Evolutionary conservation across 805 yeast genomes (phyloP).

Genomic region (Starmerella etchellsii): DNA sequence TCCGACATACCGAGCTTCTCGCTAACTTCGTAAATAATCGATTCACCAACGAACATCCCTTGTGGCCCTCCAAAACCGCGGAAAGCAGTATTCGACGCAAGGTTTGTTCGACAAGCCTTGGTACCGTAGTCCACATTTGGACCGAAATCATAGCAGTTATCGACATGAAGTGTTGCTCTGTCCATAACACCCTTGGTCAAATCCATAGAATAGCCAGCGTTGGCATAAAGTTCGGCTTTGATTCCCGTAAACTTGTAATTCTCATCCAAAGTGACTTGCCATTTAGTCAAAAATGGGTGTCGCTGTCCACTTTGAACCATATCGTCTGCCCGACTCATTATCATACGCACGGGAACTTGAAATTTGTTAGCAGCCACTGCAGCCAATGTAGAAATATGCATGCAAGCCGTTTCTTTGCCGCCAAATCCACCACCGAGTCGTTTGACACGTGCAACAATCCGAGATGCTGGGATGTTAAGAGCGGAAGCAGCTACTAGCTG

Average conservation of each 20-base stretch:
- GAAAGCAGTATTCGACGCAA: conserved; percentile 38
- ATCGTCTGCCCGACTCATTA: conserved; percentile 33
- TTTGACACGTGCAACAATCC: conserved; percentile 33
- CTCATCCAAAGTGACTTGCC: conserved; percentile 34
- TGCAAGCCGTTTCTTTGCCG: conserved; percentile 36
- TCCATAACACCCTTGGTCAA: conserved; percentile 39
- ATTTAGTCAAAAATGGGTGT: conserved; percentile 35
- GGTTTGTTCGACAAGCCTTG: conserved; percentile 34
- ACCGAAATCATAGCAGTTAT: conserved; percentile 35
- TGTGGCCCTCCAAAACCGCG: conserved; percentile 42
- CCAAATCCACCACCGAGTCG: conserved; percentile 41
- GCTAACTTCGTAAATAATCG: conserved; percentile 31
- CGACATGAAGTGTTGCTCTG: conserved; percentile 34
- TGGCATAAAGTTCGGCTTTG: conserved; percentile 32
- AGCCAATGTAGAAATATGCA: conserved; percentile 31
- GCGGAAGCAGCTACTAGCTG: conserved; percentile 34
- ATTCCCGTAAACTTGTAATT: conserved; percentile 32
- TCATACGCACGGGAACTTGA: conserved; percentile 33
- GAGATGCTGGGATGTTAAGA: conserved; percentile 33
- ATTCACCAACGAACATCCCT: conserved; percentile 36
- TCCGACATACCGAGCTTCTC: conserved; percentile 30
- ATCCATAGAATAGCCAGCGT: conserved; percentile 40
- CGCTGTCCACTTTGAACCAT: conserved; percentile 37
- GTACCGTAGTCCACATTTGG: conserved; percentile 29
- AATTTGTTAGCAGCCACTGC: conserved; percentile 35